Base-by-base conservation (phyloP, 2,329 filamentous ascomycete species). In the Colletotrichum ledebouriae region DNA sequence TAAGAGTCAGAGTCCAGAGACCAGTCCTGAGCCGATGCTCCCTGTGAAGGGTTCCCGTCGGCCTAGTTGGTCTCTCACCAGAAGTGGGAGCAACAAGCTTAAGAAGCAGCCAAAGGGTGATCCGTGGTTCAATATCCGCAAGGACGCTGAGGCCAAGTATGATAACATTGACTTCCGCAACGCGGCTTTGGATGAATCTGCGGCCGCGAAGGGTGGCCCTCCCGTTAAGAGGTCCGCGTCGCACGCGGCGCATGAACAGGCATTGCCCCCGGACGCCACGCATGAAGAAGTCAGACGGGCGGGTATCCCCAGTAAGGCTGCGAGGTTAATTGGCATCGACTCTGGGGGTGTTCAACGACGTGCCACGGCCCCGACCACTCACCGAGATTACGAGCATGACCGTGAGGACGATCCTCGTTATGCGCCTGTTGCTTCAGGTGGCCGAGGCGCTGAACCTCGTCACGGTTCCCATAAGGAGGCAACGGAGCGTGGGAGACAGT, bases 71-170 rank as follows among this genome's bases (percentile, higher is more conserved):
- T 78, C 81, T 66, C 71, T 84, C 39, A 75, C 78, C 9, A 82
- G 85, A 57, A 85, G 78, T 63, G 83, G 80, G n/a, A 89, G 86
- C 72, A 88, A 88, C 71, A 89, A 87, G 73, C 77, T 89, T 41
- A 84, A 81, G 73, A 90, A 89, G 70, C 83, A 87, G 2, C 87
- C 85, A 1, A 86, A 87, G 2, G 80, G 77, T n/a, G 86, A 89
- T 56, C 77, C 81, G 2, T 83, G 82, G 81, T 80, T 82, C 71
- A 78, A 76, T 57, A 75, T 76, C 25, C 79, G 83, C 41, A 75
- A 74, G n/a, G 82, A 84, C 34, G 79, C 80, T 3, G 84, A 85
- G 61, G 79, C 78, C 37, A 78, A 73, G 65, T 76, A 76, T 61
- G 73, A 75, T 6, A 70, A 76, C n/a, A 73, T 75, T 34, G 66